Evolutionary conservation across 495 filamentous ascomycete genomes (phyloP), one percentile per base, ranked within the genome.

Genomic region (Lepraria neglecta): DNA sequence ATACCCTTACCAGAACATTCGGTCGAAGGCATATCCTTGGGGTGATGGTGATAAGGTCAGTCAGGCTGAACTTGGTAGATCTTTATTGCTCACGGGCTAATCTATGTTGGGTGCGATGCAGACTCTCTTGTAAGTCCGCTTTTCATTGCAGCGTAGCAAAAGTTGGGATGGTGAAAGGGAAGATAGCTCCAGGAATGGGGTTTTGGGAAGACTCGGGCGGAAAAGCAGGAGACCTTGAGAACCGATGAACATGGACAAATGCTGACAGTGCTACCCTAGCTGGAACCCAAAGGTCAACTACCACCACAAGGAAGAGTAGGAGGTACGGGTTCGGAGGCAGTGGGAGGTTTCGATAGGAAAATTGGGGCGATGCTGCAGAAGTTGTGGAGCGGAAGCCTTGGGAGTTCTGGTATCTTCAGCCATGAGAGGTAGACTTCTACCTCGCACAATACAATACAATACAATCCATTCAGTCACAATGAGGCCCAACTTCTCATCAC

Each of bases 221-320:
- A 56, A 15, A 21, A 1, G 19, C 11, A 35, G 4, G 17, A 6
- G 4, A 33, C 44, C 35, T 54, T 40, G 52, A 19, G 19, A 59
- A 6, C n/a, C 10, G 27, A 14, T 61, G 4, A n/a, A 45, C 1
- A 40, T 53, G 17, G 14, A 45, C 19, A 30, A 1, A 21, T 51
- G 40, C 58, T 58, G 14, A 31, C 58, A 19, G 56, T 28, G 30
- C 68, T 52, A 27, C 44, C 62, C 64, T 73, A 94, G 90, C 87
- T 98, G 94, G 94, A 98, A 98, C 77, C 75, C 80, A 64, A 80
- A 77, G 33, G 90, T 96, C 79, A 98, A 98, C 83, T 92, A 95
- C 80, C 91, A 97, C 84, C 90, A 95, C 82, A 86, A 85, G 75
- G 88, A 95, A 78, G 87, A 91, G 55, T 73, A 62, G 51, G 42